Base-by-base conservation (phyloP, 2,329 filamentous ascomycete species). In the Samsoniella hepiali region DNA sequence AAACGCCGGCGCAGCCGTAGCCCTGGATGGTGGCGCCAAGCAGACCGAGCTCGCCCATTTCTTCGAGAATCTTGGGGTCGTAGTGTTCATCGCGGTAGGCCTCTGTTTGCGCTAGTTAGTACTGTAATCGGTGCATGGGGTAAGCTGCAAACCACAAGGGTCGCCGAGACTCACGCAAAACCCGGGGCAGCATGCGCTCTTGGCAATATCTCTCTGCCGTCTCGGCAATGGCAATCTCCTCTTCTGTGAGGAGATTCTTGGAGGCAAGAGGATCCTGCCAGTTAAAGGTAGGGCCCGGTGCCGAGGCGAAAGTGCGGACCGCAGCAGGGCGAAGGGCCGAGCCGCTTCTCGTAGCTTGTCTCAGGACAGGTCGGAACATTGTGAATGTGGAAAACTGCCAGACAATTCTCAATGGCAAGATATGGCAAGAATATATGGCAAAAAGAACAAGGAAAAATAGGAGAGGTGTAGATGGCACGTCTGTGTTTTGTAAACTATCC, bases 171-270 rank as follows among this genome's bases (percentile, higher is more conserved):
- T 68, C 82, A 97, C 93, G 89, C 65, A 97, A 82, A 58, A 99
- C 90, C 67, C 94, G 84, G 58, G 95, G 95, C 49, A 91, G 80
- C 79, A 99, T 82, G 65, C 86, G 86, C 74, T 98, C 93, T 76
- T 98, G 94, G 74, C 93, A 98, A 73, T 98, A 99, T 65, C 91
- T 85, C 76, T 96, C 91, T 40, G 94, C 94, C 6, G 92, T 96
- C 71, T 97, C 92, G 49, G 90, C 84, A 68, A 99, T 94, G 15
- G 93, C 92, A 67, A 91, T 74, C 76, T 99, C 95, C 65, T 99
- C 95, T 68, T 96, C 91, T 1, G 93, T 97, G 71, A 93, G 84
- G 51, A 97, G 78, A 71, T 87, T 89, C 71, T 87, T 88, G 42
- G 88, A 82, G 32, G 83, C 84, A 64, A 99, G 81, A 27, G 95